Evolutionary conservation across 2,329 filamentous ascomycete genomes (phyloP).

Genomic region (Ascosphaera pollenicola): DNA sequence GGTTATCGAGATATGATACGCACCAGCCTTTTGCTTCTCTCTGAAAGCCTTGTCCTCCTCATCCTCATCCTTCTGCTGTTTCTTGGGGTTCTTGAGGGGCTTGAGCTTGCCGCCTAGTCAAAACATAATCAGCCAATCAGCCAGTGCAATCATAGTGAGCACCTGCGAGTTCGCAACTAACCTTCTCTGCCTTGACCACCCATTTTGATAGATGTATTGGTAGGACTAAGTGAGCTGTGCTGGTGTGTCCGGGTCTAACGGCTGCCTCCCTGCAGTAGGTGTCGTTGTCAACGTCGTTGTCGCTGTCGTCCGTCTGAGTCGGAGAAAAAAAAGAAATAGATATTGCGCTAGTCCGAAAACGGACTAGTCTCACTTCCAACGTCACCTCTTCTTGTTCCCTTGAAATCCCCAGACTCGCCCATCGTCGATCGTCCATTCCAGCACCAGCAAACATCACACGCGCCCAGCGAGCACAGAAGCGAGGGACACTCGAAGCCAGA

Average conservation of each 20-base stretch:
- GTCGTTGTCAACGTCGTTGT: no score
- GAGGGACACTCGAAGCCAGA: no score
- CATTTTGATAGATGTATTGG: conserved; percentile 24
- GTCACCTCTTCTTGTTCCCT: conserved; percentile 4
- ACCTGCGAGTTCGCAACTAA: conserved; percentile 11
- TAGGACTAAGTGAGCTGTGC: no score
- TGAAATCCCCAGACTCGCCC: conserved; percentile 1
- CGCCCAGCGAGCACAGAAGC: no score
- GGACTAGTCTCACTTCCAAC: conserved; percentile 7
- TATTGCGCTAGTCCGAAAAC: conserved; percentile 3
- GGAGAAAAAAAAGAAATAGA: conserved; percentile 5
- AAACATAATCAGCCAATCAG: conserved; percentile 6
- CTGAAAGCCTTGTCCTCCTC: conserved; percentile 69
- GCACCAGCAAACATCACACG: no score
- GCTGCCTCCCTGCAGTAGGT: no score
- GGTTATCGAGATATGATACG: no score
- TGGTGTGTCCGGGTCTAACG: no score
- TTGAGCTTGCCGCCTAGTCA: conserved; percentile 54
- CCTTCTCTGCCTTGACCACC: conserved; percentile 47
- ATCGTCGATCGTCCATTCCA: conserved; percentile 7
- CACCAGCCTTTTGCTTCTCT: conserved; percentile 69
- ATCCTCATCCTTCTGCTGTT: conserved; percentile 59
- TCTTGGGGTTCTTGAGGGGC: conserved; percentile 77
- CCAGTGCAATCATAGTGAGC: not conserved
- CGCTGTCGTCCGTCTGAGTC: not conserved